These are phyloP conservation scores for Fraxinus quadrangulata DNA, from an alignment of 257 asterid genomes.

Conservation along the genomic window DNA sequence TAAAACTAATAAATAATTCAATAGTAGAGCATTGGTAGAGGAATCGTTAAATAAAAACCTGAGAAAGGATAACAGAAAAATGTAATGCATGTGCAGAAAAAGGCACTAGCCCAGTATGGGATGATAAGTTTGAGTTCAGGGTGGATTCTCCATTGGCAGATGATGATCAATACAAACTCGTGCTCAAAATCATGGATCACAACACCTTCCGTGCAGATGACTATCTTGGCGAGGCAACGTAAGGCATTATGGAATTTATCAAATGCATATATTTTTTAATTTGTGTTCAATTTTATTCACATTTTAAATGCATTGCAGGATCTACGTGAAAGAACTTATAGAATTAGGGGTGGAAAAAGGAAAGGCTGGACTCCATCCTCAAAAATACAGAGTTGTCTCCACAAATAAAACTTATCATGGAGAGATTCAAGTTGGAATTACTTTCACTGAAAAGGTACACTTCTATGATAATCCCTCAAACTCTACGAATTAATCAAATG, in stretches of 20 bases:
- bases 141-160: slow-evolving; percentile 46
- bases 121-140: slow-evolving; percentile 56
- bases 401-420: slow-evolving; percentile 48
- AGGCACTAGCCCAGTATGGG: slow-evolving; percentile 57
- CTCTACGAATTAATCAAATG: not conserved
- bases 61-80: too few species aligned
- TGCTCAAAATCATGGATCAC: slow-evolving; percentile 57
- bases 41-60: too few species aligned
- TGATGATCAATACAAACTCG: slow-evolving; percentile 40
- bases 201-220: slow-evolving; percentile 54
- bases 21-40: not conserved
- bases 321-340: slow-evolving; percentile 60
- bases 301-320: slow-evolving; percentile 32
- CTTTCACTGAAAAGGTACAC: slow-evolving; percentile 45
- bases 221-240: slow-evolving; percentile 65
- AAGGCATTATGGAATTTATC: not conserved
- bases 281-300: not conserved
- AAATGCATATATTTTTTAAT: not conserved
- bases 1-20: too few species aligned
- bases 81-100: slow-evolving; percentile 33
- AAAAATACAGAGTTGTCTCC: slow-evolving; percentile 52
- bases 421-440: slow-evolving; percentile 62
- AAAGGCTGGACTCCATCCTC: slow-evolving; percentile 45
- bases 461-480: too few species aligned
- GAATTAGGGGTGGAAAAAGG: slow-evolving; percentile 64